phyloP scores from a whole-genome alignment of 345 rosid species.

The Boechera stricta region DNA sequence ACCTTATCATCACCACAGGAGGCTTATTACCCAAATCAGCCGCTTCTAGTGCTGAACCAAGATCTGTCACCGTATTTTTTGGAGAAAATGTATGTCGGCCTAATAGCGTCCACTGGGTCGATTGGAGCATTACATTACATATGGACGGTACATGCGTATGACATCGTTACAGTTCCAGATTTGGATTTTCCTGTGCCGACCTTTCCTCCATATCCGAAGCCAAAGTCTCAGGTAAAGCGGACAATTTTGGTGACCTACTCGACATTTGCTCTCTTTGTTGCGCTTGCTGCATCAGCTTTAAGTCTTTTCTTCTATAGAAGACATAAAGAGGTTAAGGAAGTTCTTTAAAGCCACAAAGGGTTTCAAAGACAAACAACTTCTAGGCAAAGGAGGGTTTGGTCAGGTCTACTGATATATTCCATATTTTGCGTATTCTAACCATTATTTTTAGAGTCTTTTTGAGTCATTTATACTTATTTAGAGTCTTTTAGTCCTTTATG shows the following conservation, averaged over 20 bases:
- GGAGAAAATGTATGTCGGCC: slow-evolving; percentile 70
- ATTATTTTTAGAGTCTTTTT: too few species aligned
- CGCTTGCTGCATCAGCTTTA: slow-evolving; percentile 25
- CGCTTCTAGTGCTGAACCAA: slow-evolving; percentile 56
- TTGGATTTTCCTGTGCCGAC: slow-evolving; percentile 50
- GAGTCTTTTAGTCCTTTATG: too few species aligned
- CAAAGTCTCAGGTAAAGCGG: slow-evolving; percentile 25
- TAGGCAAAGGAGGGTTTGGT: slow-evolving; percentile 37
- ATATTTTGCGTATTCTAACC: too few species aligned
- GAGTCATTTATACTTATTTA: too few species aligned
- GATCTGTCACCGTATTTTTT: slow-evolving; percentile 61
- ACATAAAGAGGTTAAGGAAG: slow-evolving; percentile 43
- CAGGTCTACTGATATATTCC: background rate
- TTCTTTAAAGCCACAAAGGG: slow-evolving; percentile 34
- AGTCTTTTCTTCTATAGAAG: slow-evolving; percentile 21
- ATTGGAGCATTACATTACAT: slow-evolving; percentile 70
- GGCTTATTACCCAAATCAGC: slow-evolving; percentile 47
- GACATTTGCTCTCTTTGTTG: slow-evolving; percentile 40
- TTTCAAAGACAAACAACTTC: slow-evolving; percentile 26
- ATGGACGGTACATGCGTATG: slow-evolving; percentile 58
- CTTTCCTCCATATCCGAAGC: slow-evolving; percentile 65
- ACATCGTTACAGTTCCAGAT: slow-evolving; percentile 51
- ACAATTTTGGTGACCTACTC: slow-evolving; percentile 31
- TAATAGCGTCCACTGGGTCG: slow-evolving; percentile 74
- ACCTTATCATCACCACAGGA: slow-evolving; percentile 51